These are phyloP conservation scores for Durotheca rogersii DNA, from an alignment of 495 filamentous ascomycete genomes.

Conservation along the genomic window DNA sequence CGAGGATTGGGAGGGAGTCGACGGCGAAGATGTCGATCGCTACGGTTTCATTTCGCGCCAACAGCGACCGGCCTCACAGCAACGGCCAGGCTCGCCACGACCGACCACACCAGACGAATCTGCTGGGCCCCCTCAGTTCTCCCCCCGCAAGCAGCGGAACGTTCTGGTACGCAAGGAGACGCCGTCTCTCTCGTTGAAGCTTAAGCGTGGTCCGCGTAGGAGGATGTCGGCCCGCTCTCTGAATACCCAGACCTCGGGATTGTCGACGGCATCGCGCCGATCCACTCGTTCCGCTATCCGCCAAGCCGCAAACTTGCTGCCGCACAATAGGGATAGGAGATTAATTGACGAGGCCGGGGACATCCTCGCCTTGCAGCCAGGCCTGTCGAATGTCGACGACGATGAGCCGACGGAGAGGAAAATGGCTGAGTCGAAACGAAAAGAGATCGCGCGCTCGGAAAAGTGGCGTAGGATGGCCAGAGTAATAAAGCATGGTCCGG, in stretches of 20 bases:
- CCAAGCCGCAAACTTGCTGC: slow-evolving; percentile 70
- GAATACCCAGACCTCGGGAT: slow-evolving; percentile 50
- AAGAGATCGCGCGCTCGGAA: slow-evolving; percentile 81
- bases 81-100: slow-evolving; percentile 34
- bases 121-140: slow-evolving; percentile 35
- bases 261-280: slow-evolving; percentile 56
- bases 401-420: slow-evolving; percentile 59
- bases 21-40: slow-evolving; percentile 82
- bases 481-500: slow-evolving; percentile 51
- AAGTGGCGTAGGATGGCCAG: slow-evolving; percentile 98
- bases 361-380: slow-evolving; percentile 80
- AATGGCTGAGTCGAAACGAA: slow-evolving; percentile 64
- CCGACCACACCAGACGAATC: slow-evolving; percentile 38
- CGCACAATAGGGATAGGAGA: slow-evolving; percentile 71
- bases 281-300: slow-evolving; percentile 57
- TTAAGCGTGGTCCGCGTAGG: slow-evolving; percentile 43
- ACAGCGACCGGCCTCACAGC: slow-evolving; percentile 42
- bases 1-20: slow-evolving; percentile 92
- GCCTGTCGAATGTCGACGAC: slow-evolving; percentile 61
- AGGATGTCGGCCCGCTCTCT: slow-evolving; percentile 56
- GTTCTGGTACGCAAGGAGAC: slow-evolving; percentile 44
- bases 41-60: slow-evolving; percentile 86
- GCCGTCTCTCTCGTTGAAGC: slow-evolving; percentile 38
- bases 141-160: slow-evolving; percentile 42
- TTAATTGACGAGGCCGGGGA: slow-evolving; percentile 83